Base-by-base conservation (phyloP, 805 yeast genomes). In the Candida adriatica region DNA sequence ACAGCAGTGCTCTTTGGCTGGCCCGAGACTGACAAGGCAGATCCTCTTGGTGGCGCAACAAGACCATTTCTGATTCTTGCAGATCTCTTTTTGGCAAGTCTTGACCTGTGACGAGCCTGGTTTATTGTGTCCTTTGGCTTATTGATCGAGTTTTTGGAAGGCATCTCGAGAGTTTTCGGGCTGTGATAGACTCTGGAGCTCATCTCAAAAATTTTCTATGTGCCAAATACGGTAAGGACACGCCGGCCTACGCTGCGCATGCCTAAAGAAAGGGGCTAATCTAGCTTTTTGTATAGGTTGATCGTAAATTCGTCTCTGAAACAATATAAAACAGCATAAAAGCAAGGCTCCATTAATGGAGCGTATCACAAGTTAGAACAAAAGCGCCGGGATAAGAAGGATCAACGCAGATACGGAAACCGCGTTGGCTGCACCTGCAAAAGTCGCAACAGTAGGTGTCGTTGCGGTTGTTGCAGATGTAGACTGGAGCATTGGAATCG, bases 71-170 rank as follows among this genome's bases (percentile, higher is more conserved):
- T 56, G 39, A 66, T 63, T 50, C 78, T 66, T 18, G 66, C 62
- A 13, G 77, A 64, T 57, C 85, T 67, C 52, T 70, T 76, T 47
- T 63, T 67, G 16, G 74, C 70, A 18, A 75, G 56, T 24, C 68
- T 50, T 20, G 64, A 55, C 27, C 70, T 65, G 55, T 72, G 78
- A 31, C 66, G 64, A 38, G 66, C 65, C 33, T 74, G 61, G 41
- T 58, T 62, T 23, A 73, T 57, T 39, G 70, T 68, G 45, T 70
- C 72, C 54, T 78, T 79, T 29, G 92, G 94, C 58, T 78, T 83
- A 58, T 86, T 87, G 43, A 85, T 67, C 26, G 86, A 73, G 65
- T 83, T 85, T 59, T 71, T 80, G 13, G 87, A 78, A 20, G 94
- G 92, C 94, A 84, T 84, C 16, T 23, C 25, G 8, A 23, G 10